Base-by-base conservation (phyloP, 2,329 filamentous ascomycete genomes). In the Pseudogymnoascus sp. region DNA sequence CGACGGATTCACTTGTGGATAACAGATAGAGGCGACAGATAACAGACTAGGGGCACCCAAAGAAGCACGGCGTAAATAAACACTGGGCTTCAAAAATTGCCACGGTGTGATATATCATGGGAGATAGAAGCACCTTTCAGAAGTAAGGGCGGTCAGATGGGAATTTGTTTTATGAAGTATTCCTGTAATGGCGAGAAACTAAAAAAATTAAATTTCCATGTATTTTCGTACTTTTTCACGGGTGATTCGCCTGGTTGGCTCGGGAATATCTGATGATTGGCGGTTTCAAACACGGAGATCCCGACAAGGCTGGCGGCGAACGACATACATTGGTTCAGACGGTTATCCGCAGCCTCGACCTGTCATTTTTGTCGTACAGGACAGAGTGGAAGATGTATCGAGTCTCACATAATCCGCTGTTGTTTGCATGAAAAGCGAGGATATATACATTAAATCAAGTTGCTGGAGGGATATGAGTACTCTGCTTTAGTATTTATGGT, bases 151-250 rank as follows among this genome's bases (percentile, higher is more conserved):
- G 42, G 42, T 47, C 11, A 26, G 21, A 47, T 47, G 42, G 42
- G 42, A 14, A 47, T 26, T 47, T 47, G 13, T 33, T 59, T 47
- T 26, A 26, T n/a, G 5, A 59, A 33, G 29, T 38, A 59, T 59
- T 56, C 16, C 35, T 26, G 13, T 19, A 16, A 33, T 59, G 35
- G 53, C 29, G 35, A 59, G 53, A 19, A 35, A 19, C 35, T 33
- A 59, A 59, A 59, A 33, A 33, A 59, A 59, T 24, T 16, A 59
- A 33, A 33, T 35, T 59, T 35, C 53, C 53, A 59, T 35, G 35
- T 35, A 59, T 59, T 59, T 59, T 35, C n/a, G 29, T 33, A 59
- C 8, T 59, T 59, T 59, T 59, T 59, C 13, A 13, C 21, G 31
- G 53, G n/a, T 59, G 33, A 59, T 47, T 47, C 42, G 42, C 42